Conservation (phyloP, 2,329 filamentous ascomycete species). For the Fusarium marasasianum region DNA sequence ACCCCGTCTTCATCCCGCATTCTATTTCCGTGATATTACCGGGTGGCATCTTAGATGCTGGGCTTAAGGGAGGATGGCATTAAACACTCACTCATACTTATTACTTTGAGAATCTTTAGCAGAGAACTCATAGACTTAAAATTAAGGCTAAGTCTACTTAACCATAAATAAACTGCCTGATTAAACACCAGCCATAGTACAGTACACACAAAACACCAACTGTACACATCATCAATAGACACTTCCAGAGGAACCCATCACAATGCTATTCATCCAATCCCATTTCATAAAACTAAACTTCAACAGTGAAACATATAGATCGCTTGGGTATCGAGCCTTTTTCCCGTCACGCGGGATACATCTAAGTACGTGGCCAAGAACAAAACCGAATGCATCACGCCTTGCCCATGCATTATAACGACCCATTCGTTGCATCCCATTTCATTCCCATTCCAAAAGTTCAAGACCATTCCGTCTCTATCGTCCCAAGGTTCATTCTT, state of each 20-base stretch:
- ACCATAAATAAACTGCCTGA: background rate
- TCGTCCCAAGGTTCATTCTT: background rate
- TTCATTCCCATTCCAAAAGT: background rate
- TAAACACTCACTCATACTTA: background rate
- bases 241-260: background rate
- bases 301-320: constrained; percentile 39
- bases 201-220: background rate
- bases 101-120: background rate
- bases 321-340: constrained; percentile 42
- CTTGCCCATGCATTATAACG: constrained; percentile 24
- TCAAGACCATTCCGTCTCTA: background rate
- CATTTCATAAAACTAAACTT: background rate
- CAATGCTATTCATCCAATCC: background rate
- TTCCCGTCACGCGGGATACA: constrained; percentile 34
- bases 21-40: background rate
- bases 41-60: background rate
- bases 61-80: background rate
- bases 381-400: constrained; percentile 34
- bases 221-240: background rate
- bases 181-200: background rate
- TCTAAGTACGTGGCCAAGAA: constrained; percentile 30
- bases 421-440: constrained; percentile 3
- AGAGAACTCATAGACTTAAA: background rate
- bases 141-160: background rate
- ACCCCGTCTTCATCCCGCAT: background rate